A percentile compares a stretch with the other conserved stretches of the same genome.
Conservation (phyloP, 2,329 filamentous ascomycete genomes). For the Chalara sp. region DNA sequence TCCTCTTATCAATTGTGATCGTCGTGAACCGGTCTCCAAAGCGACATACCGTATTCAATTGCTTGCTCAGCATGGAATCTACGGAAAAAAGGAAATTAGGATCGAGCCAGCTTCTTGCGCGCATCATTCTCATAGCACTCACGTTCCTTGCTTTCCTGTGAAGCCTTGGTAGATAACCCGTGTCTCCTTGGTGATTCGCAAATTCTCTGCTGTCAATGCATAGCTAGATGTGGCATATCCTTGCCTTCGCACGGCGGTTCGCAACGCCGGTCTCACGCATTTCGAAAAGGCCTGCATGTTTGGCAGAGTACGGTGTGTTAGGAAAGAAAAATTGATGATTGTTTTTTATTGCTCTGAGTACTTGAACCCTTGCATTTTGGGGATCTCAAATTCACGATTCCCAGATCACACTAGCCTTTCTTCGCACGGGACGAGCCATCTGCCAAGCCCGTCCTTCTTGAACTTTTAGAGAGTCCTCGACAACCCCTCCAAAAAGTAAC, state of each 20-base stretch:
- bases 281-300: conserved; percentile 80
- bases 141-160: conserved; percentile 95
- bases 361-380: neutral
- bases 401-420: neutral
- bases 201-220: conserved; percentile 69
- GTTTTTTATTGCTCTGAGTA: neutral
- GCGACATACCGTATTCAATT: conserved; percentile 83
- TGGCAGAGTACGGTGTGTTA: conserved; percentile 31
- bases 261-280: conserved; percentile 62
- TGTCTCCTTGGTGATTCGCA: conserved; percentile 87
- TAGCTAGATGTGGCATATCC: conserved; percentile 71
- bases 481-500: too few relatives aligned
- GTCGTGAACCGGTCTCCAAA: conserved; percentile 2
- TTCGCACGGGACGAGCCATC: too few relatives aligned
- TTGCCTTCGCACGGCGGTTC: conserved; percentile 62
- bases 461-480: too few relatives aligned
- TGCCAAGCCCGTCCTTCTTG: too few relatives aligned
- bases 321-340: conserved; percentile 13
- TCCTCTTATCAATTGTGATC: conserved; percentile 22
- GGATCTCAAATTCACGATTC: neutral
- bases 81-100: conserved; percentile 4
- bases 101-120: too few relatives aligned
- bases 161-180: conserved; percentile 97
- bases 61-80: conserved; percentile 98
- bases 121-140: conserved; percentile 35